phyloP scores from a whole-genome alignment of 2,329 filamentous ascomycete species.

The Microsporum audouinii region DNA sequence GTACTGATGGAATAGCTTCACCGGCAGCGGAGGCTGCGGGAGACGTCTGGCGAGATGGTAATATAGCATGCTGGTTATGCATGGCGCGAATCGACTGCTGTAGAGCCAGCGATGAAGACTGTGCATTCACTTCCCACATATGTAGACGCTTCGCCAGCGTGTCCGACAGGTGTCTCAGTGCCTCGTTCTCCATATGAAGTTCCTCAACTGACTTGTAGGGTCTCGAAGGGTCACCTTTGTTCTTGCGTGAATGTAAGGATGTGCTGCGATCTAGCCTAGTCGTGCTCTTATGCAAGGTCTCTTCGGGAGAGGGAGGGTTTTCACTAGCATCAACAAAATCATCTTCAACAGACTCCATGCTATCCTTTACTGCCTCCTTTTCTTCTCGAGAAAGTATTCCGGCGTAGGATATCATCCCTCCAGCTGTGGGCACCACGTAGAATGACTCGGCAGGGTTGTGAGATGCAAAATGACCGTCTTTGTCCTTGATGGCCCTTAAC shows the following conservation, averaged over 20 bases:
- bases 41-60: conserved; percentile 17
- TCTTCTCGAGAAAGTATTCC: conserved; percentile 58
- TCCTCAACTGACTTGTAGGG: conserved; percentile 67
- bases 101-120: conserved; percentile 73
- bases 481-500: conserved; percentile 63
- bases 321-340: conserved; percentile 85
- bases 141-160: conserved; percentile 78
- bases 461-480: conserved; percentile 46
- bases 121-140: conserved; percentile 83
- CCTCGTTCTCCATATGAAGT: conserved; percentile 75
- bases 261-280: conserved; percentile 22
- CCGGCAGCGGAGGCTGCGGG: conserved; percentile 21
- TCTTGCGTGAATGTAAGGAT: background rate
- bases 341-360: conserved; percentile 59
- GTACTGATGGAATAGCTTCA: conserved; percentile 9
- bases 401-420: conserved; percentile 85
- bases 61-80: conserved; percentile 28
- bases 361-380: conserved; percentile 33
- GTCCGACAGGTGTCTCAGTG: conserved; percentile 73
- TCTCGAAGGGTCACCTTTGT: conserved; percentile 17
- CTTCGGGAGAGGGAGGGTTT: conserved; percentile 42
- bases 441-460: conserved; percentile 61
- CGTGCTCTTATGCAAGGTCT: conserved; percentile 12
- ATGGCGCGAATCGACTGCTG: conserved; percentile 61
- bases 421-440: conserved; percentile 85